Percentiles rank a stretch among this genome's conserved stretches.
These are phyloP conservation scores for Pseudonectria foliicola DNA, from an alignment of 2,329 filamentous ascomycete species.

Conservation along the genomic window DNA sequence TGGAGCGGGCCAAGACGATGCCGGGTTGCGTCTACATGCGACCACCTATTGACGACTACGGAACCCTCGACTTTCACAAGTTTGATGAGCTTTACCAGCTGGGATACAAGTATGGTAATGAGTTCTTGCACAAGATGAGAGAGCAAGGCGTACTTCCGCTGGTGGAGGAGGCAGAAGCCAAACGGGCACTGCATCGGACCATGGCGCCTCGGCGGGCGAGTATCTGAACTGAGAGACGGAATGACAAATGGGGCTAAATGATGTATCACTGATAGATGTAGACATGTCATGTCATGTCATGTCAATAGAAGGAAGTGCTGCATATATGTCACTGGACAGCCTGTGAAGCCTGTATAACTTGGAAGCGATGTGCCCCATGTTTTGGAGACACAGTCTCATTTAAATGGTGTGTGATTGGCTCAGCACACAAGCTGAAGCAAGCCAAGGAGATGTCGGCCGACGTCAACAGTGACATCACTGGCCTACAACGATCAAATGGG, in stretches of 20 bases:
- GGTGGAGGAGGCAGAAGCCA: slow-evolving; percentile 66
- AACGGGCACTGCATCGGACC: slow-evolving; percentile 67
- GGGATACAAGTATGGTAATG: slow-evolving; percentile 78
- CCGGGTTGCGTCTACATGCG: slow-evolving; percentile 94
- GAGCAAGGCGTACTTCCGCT: slow-evolving; percentile 69
- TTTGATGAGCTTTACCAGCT: slow-evolving; percentile 95
- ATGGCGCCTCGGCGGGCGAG: slow-evolving; percentile 75
- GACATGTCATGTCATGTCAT: too few species aligned
- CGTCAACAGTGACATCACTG: slow-evolving; percentile 20
- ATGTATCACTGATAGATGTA: background rate
- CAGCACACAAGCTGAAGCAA: too few species aligned
- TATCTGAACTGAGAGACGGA: slow-evolving; percentile 44
- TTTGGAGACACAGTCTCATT: too few species aligned
- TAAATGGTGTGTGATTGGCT: too few species aligned
- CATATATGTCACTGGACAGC: too few species aligned
- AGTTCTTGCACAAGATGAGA: slow-evolving; percentile 69
- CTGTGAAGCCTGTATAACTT: too few species aligned
- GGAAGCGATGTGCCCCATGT: too few species aligned
- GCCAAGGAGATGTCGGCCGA: background rate
- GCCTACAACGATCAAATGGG: slow-evolving; percentile 3
- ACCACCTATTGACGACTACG: slow-evolving; percentile 87
- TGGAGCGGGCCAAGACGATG: slow-evolving; percentile 87
- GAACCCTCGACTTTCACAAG: slow-evolving; percentile 91
- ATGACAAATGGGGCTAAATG: background rate
- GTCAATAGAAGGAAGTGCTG: too few species aligned